A percentile compares a stretch with the other conserved stretches of the same genome.
phyloP scores from a whole-genome alignment of 2,329 filamentous ascomycete genomes.

The Dothistroma pini region DNA sequence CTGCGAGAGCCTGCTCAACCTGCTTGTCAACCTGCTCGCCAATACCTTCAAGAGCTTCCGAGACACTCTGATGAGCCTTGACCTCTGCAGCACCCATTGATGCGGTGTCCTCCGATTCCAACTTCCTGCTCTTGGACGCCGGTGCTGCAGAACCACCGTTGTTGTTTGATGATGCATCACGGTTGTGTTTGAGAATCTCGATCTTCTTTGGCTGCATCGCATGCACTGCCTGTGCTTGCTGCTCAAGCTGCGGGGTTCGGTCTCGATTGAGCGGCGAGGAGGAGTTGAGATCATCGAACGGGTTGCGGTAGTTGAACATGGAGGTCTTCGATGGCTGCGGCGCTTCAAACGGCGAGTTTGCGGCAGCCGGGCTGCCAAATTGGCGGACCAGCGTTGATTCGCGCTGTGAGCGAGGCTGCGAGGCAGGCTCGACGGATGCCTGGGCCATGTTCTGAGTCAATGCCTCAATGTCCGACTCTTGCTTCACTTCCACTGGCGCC shows the following conservation, averaged over 20 bases:
- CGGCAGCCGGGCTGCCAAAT: constrained; percentile 30
- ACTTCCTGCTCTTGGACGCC: constrained; percentile 38
- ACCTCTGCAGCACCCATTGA: constrained; percentile 12
- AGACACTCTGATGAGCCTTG: constrained; percentile 55
- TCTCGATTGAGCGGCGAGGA: constrained; percentile 61
- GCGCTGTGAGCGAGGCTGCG: constrained; percentile 20
- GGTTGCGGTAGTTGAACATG: constrained; percentile 68
- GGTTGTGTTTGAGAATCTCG: constrained; percentile 46
- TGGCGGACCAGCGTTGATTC: constrained; percentile 30
- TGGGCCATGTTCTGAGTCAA: constrained; percentile 45
- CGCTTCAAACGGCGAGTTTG: constrained; percentile 39
- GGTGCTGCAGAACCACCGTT: constrained; percentile 29
- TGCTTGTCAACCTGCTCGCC: constrained; percentile 57
- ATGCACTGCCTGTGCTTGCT: constrained; percentile 25
- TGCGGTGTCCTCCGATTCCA: constrained; percentile 21
- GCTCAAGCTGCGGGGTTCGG: constrained; percentile 48
- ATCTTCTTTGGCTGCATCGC: constrained; percentile 35
- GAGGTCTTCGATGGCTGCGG: constrained; percentile 37
- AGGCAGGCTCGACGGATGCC: constrained; percentile 40
- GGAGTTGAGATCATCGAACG: constrained; percentile 66
- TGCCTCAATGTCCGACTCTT: constrained; percentile 37
- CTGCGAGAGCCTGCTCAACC: constrained; percentile 63
- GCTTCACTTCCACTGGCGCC: constrained; percentile 5
- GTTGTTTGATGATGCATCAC: constrained; percentile 37
- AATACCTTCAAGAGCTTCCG: constrained; percentile 65